Conservation (phyloP, 768 basidiomycete species). For the Naganishia onofrii region DNA sequence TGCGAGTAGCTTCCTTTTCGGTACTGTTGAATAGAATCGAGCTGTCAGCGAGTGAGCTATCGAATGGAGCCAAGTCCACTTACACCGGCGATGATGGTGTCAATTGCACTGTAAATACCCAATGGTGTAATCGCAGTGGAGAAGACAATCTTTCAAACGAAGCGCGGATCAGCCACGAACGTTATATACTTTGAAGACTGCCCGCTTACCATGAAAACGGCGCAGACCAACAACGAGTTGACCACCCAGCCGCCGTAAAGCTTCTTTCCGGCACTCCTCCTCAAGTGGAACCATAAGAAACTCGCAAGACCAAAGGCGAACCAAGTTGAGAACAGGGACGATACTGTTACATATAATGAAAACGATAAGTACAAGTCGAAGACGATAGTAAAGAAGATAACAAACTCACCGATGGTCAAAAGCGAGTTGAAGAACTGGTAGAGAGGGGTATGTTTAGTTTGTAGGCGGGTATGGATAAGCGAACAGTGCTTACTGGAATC, state of each 20-base stretch:
- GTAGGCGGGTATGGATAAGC: background rate
- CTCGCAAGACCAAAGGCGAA: slow-evolving; percentile 37
- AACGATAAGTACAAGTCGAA: too few species aligned
- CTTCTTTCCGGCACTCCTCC: background rate
- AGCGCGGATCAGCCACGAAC: background rate
- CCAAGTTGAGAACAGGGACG: slow-evolving; percentile 40
- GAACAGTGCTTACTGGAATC: slow-evolving; percentile 29
- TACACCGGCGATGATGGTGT: slow-evolving; percentile 36
- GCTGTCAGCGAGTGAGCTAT: background rate
- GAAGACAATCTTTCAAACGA: slow-evolving; percentile 37
- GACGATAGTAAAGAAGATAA: too few species aligned
- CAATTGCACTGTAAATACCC: slow-evolving; percentile 38
- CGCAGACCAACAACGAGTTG: slow-evolving; percentile 4
- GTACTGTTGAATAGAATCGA: slow-evolving; percentile 22
- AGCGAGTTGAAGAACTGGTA: slow-evolving; percentile 41
- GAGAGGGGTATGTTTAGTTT: background rate
- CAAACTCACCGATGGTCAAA: slow-evolving; percentile 33
- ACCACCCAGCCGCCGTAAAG: slow-evolving; percentile 1
- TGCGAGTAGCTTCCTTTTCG: slow-evolving; percentile 36
- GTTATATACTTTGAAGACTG: background rate
- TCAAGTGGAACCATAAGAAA: slow-evolving; percentile 38
- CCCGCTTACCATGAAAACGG: background rate
- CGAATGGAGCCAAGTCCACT: background rate
- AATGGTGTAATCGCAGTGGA: slow-evolving; percentile 37
- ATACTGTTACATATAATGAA: too few species aligned